Conservation (phyloP, 139 green algal species). For the Limnomonas spitsbergensis region DNA sequence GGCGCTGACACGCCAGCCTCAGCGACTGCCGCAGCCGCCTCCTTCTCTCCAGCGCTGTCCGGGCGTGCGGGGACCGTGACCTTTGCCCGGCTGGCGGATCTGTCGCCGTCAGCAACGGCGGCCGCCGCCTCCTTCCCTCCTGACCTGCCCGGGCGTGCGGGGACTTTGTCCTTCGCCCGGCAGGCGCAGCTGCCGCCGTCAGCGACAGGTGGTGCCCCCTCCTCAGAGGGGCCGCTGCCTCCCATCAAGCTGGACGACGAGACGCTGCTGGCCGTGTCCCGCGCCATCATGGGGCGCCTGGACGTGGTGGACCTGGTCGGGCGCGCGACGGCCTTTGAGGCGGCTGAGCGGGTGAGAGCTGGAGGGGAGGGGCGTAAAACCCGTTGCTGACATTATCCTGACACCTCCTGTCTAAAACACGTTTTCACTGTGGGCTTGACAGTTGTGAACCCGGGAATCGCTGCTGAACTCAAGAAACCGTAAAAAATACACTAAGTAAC, state of each 20-base stretch:
- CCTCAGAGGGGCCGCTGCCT: background rate
- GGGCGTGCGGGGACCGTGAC: background rate
- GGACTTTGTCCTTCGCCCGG: background rate
- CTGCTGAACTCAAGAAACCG: background rate
- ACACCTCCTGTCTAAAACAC: background rate
- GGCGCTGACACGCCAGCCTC: background rate
- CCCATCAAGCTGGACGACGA: constrained; percentile 34
- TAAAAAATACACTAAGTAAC: background rate
- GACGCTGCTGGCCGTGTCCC: constrained; percentile 33
- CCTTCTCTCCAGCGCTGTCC: background rate
- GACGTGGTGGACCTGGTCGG: constrained; percentile 58
- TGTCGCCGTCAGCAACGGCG: background rate
- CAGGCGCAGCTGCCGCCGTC: background rate
- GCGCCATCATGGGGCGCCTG: constrained; percentile 49
- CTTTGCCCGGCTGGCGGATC: background rate
- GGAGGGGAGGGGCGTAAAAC: background rate
- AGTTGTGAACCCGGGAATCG: background rate
- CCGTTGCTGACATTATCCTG: background rate
- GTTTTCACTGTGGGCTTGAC: background rate
- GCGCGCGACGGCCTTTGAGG: constrained; percentile 47
- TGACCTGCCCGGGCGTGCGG: background rate
- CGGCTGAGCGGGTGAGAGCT: constrained; percentile 53
- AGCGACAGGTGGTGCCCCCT: background rate
- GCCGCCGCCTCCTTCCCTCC: background rate
- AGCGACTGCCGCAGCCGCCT: background rate